Conservation (phyloP, 768 basidiomycete species). For the Termitomyces sp. region DNA sequence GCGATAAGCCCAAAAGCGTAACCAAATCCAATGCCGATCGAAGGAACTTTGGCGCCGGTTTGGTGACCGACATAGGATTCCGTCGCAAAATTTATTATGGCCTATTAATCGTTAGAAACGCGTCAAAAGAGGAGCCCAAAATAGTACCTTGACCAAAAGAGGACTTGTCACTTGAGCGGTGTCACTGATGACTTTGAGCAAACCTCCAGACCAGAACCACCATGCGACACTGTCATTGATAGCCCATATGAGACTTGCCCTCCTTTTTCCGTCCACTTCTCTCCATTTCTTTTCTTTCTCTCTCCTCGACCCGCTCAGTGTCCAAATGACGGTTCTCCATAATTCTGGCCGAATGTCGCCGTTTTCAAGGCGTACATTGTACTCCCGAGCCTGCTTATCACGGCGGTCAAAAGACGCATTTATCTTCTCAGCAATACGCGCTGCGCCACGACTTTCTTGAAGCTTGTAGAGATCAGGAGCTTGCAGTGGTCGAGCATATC, state of each 20-base stretch:
- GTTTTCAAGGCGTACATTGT: slow-evolving; percentile 64
- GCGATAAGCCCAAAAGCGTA: slow-evolving; percentile 65
- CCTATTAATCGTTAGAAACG: slow-evolving; percentile 29
- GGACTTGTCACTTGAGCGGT: slow-evolving; percentile 72
- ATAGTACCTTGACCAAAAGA: slow-evolving; percentile 71
- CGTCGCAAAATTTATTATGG: slow-evolving; percentile 67
- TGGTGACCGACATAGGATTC: slow-evolving; percentile 52
- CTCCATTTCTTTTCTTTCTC: slow-evolving; percentile 63
- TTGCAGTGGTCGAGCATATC: slow-evolving; percentile 79
- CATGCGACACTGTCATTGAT: slow-evolving; percentile 76
- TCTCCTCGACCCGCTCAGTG: slow-evolving; percentile 45
- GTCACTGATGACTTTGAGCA: slow-evolving; percentile 60
- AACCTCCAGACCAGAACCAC: slow-evolving; percentile 74
- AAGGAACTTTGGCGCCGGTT: slow-evolving; percentile 30
- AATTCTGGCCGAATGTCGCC: slow-evolving; percentile 61
- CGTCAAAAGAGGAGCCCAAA: background rate
- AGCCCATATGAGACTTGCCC: slow-evolving; percentile 61
- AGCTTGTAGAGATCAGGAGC: slow-evolving; percentile 80
- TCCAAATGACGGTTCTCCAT: slow-evolving; percentile 54
- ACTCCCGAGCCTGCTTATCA: slow-evolving; percentile 52
- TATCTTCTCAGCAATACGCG: slow-evolving; percentile 58
- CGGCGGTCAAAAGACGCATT: slow-evolving; percentile 61
- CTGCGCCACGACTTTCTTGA: slow-evolving; percentile 56
- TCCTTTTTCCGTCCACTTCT: slow-evolving; percentile 55
- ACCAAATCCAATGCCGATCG: slow-evolving; percentile 62